Conservation (phyloP, 345 rosid species). For the Lagerstroemia speciosa region DNA sequence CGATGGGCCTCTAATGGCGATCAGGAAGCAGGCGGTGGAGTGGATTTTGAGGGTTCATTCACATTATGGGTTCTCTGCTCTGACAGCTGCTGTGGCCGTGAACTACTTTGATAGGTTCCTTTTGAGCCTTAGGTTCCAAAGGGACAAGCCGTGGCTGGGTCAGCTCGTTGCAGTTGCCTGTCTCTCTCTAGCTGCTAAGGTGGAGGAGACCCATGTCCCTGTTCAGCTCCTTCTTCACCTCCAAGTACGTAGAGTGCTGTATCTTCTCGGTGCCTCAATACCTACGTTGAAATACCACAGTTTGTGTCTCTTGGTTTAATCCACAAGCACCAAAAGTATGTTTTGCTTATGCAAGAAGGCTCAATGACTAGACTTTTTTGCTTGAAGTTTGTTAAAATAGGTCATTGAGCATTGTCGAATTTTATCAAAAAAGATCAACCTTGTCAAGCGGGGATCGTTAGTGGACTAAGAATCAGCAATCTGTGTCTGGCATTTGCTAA, state of each 20-base stretch:
- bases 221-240: constrained; percentile 49
- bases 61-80: constrained; percentile 52
- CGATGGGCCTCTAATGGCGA: constrained; percentile 31
- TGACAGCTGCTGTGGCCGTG: constrained; percentile 66
- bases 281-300: not conserved
- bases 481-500: not conserved
- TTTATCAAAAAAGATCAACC: constrained; percentile 2
- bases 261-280: not conserved
- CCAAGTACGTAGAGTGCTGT: constrained; percentile 40
- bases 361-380: not conserved
- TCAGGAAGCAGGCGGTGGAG: constrained; percentile 53
- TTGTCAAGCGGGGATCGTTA: not conserved
- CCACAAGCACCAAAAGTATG: not conserved
- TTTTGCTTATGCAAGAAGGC: not conserved
- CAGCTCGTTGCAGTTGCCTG: constrained; percentile 85
- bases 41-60: constrained; percentile 64
- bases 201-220: constrained; percentile 81
- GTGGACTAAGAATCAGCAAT: not conserved
- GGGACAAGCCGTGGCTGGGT: constrained; percentile 87
- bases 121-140: constrained; percentile 39
- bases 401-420: not conserved
- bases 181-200: constrained; percentile 83
- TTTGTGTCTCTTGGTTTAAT: not conserved
- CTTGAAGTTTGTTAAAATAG: constrained; percentile 22
- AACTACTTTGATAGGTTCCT: constrained; percentile 85